These are phyloP conservation scores for Chloris gayana DNA, from an alignment of 176 grass and related monocot genomes.

Conservation along the genomic window DNA sequence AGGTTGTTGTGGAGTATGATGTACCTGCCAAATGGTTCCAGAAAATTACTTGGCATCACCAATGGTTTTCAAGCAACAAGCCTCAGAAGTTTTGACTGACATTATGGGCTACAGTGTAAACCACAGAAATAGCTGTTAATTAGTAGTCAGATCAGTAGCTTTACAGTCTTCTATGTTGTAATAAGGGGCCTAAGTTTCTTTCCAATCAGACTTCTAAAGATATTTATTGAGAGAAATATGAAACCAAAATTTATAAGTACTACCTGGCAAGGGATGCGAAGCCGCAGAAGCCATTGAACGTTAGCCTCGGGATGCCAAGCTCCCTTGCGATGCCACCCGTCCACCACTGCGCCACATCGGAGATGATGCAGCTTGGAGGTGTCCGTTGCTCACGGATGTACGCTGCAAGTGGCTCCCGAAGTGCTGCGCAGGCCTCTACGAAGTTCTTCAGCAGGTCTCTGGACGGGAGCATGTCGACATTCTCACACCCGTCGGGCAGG, in stretches of 20 bases:
- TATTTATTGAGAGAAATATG: background rate
- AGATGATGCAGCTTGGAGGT: conserved; percentile 67
- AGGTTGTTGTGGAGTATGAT: conserved; percentile 39
- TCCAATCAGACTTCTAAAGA: background rate
- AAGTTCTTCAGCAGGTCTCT: conserved; percentile 37
- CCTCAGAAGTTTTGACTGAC: background rate
- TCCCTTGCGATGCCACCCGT: conserved; percentile 59
- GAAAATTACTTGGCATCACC: background rate
- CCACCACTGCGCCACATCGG: conserved; percentile 56
- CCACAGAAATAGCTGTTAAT: background rate
- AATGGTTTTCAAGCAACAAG: background rate
- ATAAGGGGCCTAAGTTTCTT: background rate
- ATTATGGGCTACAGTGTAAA: background rate
- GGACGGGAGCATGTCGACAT: conserved; percentile 47
- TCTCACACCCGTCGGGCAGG: conserved; percentile 67
- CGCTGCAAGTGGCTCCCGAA: conserved; percentile 41
- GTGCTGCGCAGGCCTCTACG: conserved; percentile 44
- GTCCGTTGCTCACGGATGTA: conserved; percentile 36
- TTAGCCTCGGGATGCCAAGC: conserved; percentile 53
- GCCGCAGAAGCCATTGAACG: conserved; percentile 48
- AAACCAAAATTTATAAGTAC: background rate
- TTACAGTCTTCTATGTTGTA: too few species aligned
- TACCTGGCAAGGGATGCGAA: conserved; percentile 56
- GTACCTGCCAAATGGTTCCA: conserved; percentile 24
- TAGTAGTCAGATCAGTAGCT: background rate